Percentiles rank a stretch among this genome's conserved stretches.
phyloP scores from a whole-genome alignment of 139 green algal species.

The Picochlorum costavermella region DNA sequence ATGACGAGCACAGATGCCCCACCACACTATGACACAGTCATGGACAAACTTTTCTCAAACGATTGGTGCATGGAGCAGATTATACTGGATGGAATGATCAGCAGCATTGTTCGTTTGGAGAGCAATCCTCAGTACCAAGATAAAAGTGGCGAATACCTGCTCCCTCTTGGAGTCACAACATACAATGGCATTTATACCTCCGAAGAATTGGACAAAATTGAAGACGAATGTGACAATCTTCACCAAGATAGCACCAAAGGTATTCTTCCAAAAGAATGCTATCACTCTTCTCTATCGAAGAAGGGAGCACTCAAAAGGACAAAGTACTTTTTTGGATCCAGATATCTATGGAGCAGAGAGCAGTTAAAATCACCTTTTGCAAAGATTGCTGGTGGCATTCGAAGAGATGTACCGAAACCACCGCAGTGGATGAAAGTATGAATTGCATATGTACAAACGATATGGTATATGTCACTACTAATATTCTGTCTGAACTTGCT shows the following conservation, averaged over 20 bases:
- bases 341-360: conserved; percentile 63
- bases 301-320: conserved; percentile 47
- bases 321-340: conserved; percentile 67
- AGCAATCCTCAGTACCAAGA: background rate
- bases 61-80: background rate
- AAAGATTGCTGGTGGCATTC: conserved; percentile 40
- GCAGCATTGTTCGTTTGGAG: background rate
- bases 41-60: background rate
- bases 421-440: conserved; percentile 37
- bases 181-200: conserved; percentile 32
- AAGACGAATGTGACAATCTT: conserved; percentile 31
- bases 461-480: conserved; percentile 1
- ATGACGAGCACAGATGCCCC: background rate
- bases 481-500: background rate
- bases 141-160: conserved; percentile 2
- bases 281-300: conserved; percentile 28
- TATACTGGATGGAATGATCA: conserved; percentile 2
- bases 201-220: conserved; percentile 41
- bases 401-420: conserved; percentile 47
- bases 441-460: background rate
- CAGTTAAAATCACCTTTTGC: conserved; percentile 36
- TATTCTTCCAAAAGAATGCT: conserved; percentile 40
- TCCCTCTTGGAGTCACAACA: conserved; percentile 56
- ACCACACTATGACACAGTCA: background rate
- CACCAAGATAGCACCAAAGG: conserved; percentile 12